Evolutionary conservation across 768 basidiomycete genomes (phyloP).

Genomic region (Mycena chlorophos): DNA sequence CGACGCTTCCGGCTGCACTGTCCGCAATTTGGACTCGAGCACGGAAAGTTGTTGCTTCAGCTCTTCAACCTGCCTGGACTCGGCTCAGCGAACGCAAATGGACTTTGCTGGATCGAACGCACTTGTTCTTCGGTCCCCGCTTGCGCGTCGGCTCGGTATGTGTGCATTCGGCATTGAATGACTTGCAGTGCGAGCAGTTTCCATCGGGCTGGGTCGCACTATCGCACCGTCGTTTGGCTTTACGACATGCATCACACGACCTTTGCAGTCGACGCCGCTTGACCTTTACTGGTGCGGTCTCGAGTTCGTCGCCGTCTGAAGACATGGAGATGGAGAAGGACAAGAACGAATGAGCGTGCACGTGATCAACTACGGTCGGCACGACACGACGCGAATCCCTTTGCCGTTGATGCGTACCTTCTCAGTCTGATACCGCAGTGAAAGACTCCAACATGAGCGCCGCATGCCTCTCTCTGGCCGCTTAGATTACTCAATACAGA

Average conservation of each 20-base stretch:
- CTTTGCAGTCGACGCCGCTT: conserved; percentile 46
- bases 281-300: conserved; percentile 2
- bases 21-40: conserved; percentile 45
- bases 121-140: conserved; percentile 43
- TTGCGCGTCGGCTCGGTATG: conserved; percentile 49
- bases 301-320: background rate
- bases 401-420: no score
- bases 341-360: background rate
- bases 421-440: no score
- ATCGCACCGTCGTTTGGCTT: conserved; percentile 50
- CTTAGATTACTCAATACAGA: no score
- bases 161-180: conserved; percentile 50
- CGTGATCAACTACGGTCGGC: no score
- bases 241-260: conserved; percentile 49
- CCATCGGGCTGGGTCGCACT: conserved; percentile 59
- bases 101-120: background rate
- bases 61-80: conserved; percentile 38
- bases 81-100: background rate
- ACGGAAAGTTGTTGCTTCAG: conserved; percentile 44
- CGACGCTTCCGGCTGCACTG: conserved; percentile 23
- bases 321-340: conserved; percentile 14
- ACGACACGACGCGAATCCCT: no score
- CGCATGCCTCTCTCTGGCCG: no score
- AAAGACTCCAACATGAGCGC: no score
- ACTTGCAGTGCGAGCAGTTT: conserved; percentile 56